A percentile compares a stretch with the other conserved stretches of the same genome.
These are phyloP conservation scores for Phialophora chinensis DNA, from an alignment of 2,329 filamentous ascomycete genomes.

Conservation along the genomic window DNA sequence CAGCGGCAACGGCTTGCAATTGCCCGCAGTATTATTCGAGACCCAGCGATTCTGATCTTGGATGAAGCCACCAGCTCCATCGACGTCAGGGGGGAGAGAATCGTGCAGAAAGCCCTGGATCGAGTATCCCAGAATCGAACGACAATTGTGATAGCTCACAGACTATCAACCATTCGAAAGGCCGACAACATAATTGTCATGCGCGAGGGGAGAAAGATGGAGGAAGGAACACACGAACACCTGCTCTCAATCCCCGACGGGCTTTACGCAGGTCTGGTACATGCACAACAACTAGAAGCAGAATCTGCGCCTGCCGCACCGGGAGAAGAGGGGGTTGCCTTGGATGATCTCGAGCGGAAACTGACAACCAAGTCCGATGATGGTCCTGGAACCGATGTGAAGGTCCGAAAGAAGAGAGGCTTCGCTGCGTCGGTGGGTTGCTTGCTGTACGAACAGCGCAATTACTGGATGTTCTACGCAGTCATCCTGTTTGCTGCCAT, in stretches of 20 bases:
- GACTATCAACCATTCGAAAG: constrained; percentile 73
- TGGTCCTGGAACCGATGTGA: background rate
- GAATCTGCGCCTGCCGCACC: constrained; percentile 47
- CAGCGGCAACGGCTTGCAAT: constrained; percentile 84
- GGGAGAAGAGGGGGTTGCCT: constrained; percentile 23
- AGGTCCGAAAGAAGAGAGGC: constrained; percentile 34
- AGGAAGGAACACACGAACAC: constrained; percentile 76
- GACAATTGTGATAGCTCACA: constrained; percentile 78
- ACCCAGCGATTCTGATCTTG: constrained; percentile 70
- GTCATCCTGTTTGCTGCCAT: constrained; percentile 40
- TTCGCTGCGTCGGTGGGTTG: constrained; percentile 42
- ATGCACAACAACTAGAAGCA: constrained; percentile 38
- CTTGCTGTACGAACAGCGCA: constrained; percentile 45
- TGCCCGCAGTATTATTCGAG: constrained; percentile 71
- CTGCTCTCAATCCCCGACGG: constrained; percentile 66
- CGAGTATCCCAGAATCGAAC: constrained; percentile 66
- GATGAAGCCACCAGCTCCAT: constrained; percentile 78
- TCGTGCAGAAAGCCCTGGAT: constrained; percentile 62
- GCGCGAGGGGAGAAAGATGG: constrained; percentile 71
- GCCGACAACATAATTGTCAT: constrained; percentile 81
- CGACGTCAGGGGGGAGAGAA: constrained; percentile 60
- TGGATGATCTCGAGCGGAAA: constrained; percentile 16
- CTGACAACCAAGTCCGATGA: constrained; percentile 25
- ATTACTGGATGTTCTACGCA: constrained; percentile 43
- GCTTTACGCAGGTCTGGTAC: constrained; percentile 59